phyloP scores from a whole-genome alignment of 2,329 filamentous ascomycete species.

The Verticillium dahliae region DNA sequence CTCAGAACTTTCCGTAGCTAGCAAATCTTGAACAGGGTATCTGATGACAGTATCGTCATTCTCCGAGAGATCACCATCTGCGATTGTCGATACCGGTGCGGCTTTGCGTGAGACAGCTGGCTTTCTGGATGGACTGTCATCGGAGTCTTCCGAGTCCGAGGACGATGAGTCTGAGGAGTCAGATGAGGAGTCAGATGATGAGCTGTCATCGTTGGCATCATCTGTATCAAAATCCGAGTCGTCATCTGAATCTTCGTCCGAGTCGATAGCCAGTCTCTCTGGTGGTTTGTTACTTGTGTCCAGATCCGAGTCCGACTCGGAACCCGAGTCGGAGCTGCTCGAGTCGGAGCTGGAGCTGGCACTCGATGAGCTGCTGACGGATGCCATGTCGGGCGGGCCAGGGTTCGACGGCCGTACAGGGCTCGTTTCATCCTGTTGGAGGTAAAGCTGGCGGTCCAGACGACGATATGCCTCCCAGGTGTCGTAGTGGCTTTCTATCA shows the following conservation, averaged over 20 bases:
- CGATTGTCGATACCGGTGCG: neutral
- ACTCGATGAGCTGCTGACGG: neutral
- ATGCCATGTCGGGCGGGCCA: neutral
- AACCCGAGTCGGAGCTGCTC: slow-evolving; percentile 16
- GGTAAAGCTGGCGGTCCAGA: neutral
- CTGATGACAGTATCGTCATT: neutral
- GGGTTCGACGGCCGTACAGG: neutral
- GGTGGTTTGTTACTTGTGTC: neutral
- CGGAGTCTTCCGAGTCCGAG: neutral
- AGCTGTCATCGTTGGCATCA: slow-evolving; percentile 1
- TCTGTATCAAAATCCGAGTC: neutral
- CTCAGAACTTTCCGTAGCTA: neutral
- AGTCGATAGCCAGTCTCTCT: neutral
- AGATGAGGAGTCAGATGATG: neutral
- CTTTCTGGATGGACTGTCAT: neutral
- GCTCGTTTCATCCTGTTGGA: neutral
- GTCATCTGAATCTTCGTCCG: neutral
- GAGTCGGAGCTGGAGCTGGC: slow-evolving; percentile 9
- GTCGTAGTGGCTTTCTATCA: slow-evolving; percentile 26
- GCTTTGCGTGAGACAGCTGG: neutral
- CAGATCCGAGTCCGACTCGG: slow-evolving; percentile 26
- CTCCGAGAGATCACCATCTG: neutral
- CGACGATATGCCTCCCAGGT: slow-evolving; percentile 28
- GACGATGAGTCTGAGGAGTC: neutral
- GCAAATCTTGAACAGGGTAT: neutral